Evolutionary conservation across 345 rosid genomes (phyloP), one percentile per base, ranked within the genome.

Genomic region (Eucalyptus curtisii): DNA sequence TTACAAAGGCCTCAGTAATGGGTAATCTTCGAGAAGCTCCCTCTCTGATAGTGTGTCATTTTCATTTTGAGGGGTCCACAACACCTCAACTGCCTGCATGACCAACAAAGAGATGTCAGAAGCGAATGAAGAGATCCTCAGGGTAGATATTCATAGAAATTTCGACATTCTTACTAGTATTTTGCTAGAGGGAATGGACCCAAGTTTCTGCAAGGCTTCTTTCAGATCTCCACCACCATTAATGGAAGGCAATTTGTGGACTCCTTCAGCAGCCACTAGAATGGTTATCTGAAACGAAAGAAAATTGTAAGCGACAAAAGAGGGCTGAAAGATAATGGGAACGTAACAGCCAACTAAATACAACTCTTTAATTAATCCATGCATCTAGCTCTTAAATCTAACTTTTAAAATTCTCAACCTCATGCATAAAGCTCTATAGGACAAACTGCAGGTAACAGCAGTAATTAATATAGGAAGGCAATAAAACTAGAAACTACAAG

Each of bases 51-150:
- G 89, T 13, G 95, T 93, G 88, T 95, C 99, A 44, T 93, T 91
- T 91, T 96, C 99, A 87, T 96, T 93, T 90, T 97, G 99, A 22
- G 99, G 98, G 59, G 99, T 97, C 99, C 99, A 97, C 92, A 97
- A 89, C 89, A 96, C 99, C 92, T 97, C 99, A 42, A 97, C 99
- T 45, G 98, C 99, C 99, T 97, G 94, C 89, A 92, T 79, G 13
- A 85, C 24, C 86, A 87, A 85, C 53, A 87, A 92, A 85, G 79
- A 86, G 48, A 76, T 40, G 45, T 87, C 47, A 91, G 88, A 52
- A 85, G 50, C 53, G 47, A 64, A 88, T 88, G 44, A 87, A 86
- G 76, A 82, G 50, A 84, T 50, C 82, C 61, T 53, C 47, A 45
- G 5, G 33, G 27, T 42, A 57, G 85, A 86, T 5, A 11, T 59